Evolutionary conservation across 75 land plant genomes (phyloP), one percentile per base, ranked within the genome.

Genomic region (Pseudotsuga menziesii): DNA sequence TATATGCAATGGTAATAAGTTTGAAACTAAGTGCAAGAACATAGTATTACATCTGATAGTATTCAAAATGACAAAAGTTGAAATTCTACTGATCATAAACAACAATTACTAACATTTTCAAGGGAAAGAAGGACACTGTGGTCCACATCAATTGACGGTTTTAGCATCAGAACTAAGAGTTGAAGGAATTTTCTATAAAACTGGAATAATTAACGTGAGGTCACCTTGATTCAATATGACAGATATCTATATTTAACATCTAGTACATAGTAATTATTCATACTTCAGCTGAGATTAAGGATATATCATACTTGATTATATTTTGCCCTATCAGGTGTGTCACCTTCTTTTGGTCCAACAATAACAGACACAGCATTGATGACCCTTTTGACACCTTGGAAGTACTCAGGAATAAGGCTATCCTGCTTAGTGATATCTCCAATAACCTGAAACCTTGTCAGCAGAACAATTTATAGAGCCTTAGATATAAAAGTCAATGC

Each of bases 341-440:
- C 98, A 0, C 99, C 99, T 86, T 97, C 99, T 82, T 97, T 95
- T 23, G 99, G 98, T 22, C 99, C 98, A 77, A 97, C 94, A 79
- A 93, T 97, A 26, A 93, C 96, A 72, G 92, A 89, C 55, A 87
- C 92, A 80, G 94, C 91, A 82, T 88, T 96, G 35, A 97, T 87
- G 44, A 97, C 94, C 77, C 88, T 91, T 69, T 75, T 88, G 27
- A 97, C 96, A 59, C 99, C 98, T 82, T 87, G 82, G 74, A 97
- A 97, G 76, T 88, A 83, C 75, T 90, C 89, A 52, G 96, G 98
- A n/a, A 73, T 52, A 19, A 97, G 78, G 63, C 92, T 85, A 57
- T 87, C 88, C 72, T 82, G 85, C 86, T 90, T 88, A 4, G 99
- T 97, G 52, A 97, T 80, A 66, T 97, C 99, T 52, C 91, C 99